Evolutionary conservation across 2,329 filamentous ascomycete genomes (phyloP).

Genomic region (Cladosporium halotolerans): DNA sequence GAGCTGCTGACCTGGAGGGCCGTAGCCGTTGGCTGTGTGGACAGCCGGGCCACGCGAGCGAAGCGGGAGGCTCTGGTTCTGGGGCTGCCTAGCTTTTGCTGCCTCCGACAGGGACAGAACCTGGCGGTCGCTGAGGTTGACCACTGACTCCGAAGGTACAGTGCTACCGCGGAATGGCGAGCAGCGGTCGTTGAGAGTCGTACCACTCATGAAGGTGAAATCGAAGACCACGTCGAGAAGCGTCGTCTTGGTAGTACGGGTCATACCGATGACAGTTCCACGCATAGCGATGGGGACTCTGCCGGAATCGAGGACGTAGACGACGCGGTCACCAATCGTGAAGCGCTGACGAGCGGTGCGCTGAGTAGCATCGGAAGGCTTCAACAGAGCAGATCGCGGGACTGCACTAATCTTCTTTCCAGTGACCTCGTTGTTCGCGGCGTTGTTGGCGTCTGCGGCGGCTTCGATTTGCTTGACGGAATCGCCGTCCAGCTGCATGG

Average conservation of each 20-base stretch:
- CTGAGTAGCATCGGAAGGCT: conserved; percentile 93
- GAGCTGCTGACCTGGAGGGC: conserved; percentile 56
- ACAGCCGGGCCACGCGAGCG: conserved; percentile 36
- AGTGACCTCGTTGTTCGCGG: conserved; percentile 39
- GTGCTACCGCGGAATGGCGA: conserved; percentile 92
- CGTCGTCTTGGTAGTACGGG: conserved; percentile 73
- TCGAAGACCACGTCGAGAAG: conserved; percentile 93
- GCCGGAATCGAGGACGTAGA: conserved; percentile 87
- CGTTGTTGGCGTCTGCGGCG: conserved; percentile 60
- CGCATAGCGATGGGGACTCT: conserved; percentile 89
- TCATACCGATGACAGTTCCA: conserved; percentile 92
- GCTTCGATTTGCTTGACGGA: conserved; percentile 75
- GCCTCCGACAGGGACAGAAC: conserved; percentile 55
- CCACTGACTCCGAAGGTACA: conserved; percentile 76
- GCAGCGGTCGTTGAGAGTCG: conserved; percentile 81
- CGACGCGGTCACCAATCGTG: conserved; percentile 77
- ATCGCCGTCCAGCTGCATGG: conserved; percentile 90
- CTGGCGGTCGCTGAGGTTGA: conserved; percentile 81
- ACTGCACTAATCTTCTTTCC: conserved; percentile 71
- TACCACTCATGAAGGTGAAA: conserved; percentile 92
- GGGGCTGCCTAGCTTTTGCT: conserved; percentile 23
- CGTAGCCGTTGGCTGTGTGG: conserved; percentile 48
- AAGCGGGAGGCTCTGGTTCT: conserved; percentile 22
- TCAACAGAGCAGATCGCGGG: conserved; percentile 79
- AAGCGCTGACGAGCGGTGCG: conserved; percentile 81